Conservation (phyloP, 2,329 filamentous ascomycete genomes). For the Monosporascus ibericus region DNA sequence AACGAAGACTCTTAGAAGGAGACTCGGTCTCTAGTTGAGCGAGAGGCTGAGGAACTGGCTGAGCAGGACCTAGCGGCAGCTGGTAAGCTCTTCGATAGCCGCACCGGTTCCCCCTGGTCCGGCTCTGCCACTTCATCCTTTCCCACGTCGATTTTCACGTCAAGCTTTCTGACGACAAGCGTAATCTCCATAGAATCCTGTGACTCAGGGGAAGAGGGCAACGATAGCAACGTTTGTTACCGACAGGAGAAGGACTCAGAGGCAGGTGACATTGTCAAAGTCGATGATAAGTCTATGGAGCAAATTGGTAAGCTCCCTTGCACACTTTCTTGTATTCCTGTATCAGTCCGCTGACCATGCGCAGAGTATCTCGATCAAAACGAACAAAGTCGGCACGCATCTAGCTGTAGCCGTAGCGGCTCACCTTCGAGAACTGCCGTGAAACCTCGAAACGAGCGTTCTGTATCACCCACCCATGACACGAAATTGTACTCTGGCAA, state of each 20-base stretch:
- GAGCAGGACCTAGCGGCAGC: slow-evolving; percentile 20
- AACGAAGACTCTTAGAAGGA: slow-evolving; percentile 9
- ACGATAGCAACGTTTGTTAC: slow-evolving; percentile 9
- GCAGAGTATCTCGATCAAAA: slow-evolving; percentile 16
- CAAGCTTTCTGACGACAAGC: slow-evolving; percentile 16
- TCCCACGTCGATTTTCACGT: slow-evolving; percentile 7
- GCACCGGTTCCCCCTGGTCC: slow-evolving; percentile 7
- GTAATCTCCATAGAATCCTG: slow-evolving; percentile 24
- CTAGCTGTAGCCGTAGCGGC: not conserved
- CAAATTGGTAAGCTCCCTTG: slow-evolving; percentile 15
- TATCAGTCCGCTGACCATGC: slow-evolving; percentile 1
- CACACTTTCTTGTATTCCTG: not conserved
- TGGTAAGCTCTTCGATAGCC: slow-evolving; percentile 21
- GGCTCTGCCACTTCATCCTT: slow-evolving; percentile 14
- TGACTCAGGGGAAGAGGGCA: slow-evolving; percentile 13
- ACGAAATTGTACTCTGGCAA: not conserved
- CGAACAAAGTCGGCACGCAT: slow-evolving; percentile 5
- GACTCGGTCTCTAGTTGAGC: slow-evolving; percentile 10
- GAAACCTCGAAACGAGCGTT: not conserved
- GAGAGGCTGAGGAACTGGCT: slow-evolving; percentile 14
- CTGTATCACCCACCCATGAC: slow-evolving; percentile 1
- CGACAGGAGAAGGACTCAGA: slow-evolving; percentile 11
- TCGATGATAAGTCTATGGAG: slow-evolving; percentile 2
- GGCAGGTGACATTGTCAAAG: not conserved
- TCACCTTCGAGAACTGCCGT: not conserved